These are phyloP conservation scores for Tetracladium marchalianum DNA, from an alignment of 495 filamentous ascomycete genomes.

Conservation along the genomic window DNA sequence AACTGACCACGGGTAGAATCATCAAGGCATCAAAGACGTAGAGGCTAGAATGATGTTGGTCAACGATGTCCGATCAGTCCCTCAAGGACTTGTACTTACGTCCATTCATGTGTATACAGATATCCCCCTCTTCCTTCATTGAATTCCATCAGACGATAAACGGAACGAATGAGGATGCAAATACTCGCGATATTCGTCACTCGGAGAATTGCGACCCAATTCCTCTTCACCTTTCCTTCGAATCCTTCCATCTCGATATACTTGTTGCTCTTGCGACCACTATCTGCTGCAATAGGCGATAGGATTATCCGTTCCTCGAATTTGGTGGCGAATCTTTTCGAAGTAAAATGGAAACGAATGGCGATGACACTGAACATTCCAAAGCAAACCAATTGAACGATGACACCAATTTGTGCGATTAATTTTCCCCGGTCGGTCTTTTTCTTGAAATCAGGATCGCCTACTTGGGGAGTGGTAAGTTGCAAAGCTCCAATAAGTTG, in stretches of 20 bases:
- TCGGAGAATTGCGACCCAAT: slow-evolving; percentile 25
- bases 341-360: slow-evolving; percentile 31
- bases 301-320: slow-evolving; percentile 22
- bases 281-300: neutral
- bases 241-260: slow-evolving; percentile 23
- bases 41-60: slow-evolving; percentile 4
- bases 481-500: slow-evolving; percentile 29
- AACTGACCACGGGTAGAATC: slow-evolving; percentile 23
- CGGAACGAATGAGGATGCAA: slow-evolving; percentile 25
- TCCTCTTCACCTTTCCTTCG: slow-evolving; percentile 23
- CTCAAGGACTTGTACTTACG: slow-evolving; percentile 13
- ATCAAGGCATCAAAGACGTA: slow-evolving; percentile 27
- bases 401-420: slow-evolving; percentile 25
- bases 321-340: slow-evolving; percentile 25
- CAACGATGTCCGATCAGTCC: neutral
- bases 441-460: slow-evolving; percentile 16
- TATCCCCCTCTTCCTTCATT: slow-evolving; percentile 17
- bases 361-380: slow-evolving; percentile 29
- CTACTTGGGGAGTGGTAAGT: slow-evolving; percentile 23
- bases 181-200: slow-evolving; percentile 23
- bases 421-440: slow-evolving; percentile 30
- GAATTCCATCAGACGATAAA: slow-evolving; percentile 31
- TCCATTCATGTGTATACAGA: slow-evolving; percentile 21
- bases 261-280: slow-evolving; percentile 17
- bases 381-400: slow-evolving; percentile 26